Base-by-base conservation (phyloP, 75 land plant genomes). In the Larix kaempferi region DNA sequence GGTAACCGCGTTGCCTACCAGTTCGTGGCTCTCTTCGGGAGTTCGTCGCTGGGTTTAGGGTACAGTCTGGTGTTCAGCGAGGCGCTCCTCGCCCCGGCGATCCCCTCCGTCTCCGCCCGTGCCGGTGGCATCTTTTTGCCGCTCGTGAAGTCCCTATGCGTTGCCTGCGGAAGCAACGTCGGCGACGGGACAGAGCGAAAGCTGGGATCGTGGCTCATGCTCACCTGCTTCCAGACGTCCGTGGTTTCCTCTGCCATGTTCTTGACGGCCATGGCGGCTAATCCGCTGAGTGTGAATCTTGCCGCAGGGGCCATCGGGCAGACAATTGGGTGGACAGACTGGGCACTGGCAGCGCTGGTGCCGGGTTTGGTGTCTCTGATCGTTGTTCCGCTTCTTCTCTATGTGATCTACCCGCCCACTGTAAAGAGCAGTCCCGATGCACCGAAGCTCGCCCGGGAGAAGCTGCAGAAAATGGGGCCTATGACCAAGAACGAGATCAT, bases 51-150 rank as follows among this genome's bases (percentile, higher is more conserved):
- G 6, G 99, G 98, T 5, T 77, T 98, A 7, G 94, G 95, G 15
- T 98, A 95, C 80, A 91, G 98, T 39, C 78, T 98, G 21, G 98
- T 93, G 21, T 95, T 98, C 82, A 88, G 92, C 74, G 99, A 98
- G 71, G 98, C 95, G 6, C 79, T 98, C 1, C 82, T 95, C 22
- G 98, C 99, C 16, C 99, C 99, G 17, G 99, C 99, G n/a, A 98
- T 98, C 22, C 99, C 99, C 12, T 93, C 94, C 10, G 95, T 93
- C 5, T 91, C 95, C 12, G 99, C 99, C 3, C 82, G 99, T 0
- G 98, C 99, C 3, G 99, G 99, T 0, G 99, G 99, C 27, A 93
- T 95, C 35, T 98, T 98, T 74, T 78, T 98, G 7, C 99, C 98
- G 13, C 63, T 98, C 56, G 95, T 98, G 59, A 98, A 98, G 74